These are phyloP conservation scores for Crithidia bombi DNA, from an alignment of 208 protist species.

Conservation along the genomic window DNA sequence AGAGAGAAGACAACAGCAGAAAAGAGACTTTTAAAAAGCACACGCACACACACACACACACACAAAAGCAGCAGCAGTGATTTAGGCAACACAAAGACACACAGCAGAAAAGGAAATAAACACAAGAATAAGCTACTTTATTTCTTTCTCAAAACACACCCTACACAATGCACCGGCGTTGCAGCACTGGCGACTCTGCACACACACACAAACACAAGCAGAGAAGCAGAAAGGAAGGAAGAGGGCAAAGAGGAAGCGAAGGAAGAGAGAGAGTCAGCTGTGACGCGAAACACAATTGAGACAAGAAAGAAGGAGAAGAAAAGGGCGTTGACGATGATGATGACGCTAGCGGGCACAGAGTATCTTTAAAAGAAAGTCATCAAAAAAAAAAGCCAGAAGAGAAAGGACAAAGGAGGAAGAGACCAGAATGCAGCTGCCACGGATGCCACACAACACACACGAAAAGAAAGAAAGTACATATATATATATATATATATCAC, in stretches of 20 bases:
- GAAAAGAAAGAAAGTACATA: background rate
- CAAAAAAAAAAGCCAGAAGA: background rate
- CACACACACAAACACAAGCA: constrained; percentile 1
- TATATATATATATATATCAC: too few relatives aligned
- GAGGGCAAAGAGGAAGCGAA: background rate
- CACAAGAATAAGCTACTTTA: background rate
- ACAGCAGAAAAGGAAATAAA: constrained; percentile 5
- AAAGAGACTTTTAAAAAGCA: too few relatives aligned
- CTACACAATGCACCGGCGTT: too few relatives aligned
- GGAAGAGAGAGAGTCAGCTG: constrained; percentile 4
- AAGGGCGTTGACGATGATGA: too few relatives aligned
- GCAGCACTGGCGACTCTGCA: too few relatives aligned
- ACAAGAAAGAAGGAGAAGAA: background rate
- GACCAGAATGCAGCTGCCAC: background rate
- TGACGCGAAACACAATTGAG: background rate
- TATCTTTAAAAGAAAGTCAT: background rate
- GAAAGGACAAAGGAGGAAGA: background rate
- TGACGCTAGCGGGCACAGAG: background rate
- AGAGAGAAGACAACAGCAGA: background rate
- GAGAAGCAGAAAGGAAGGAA: background rate
- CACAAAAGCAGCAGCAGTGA: too few relatives aligned
- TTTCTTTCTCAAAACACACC: too few relatives aligned
- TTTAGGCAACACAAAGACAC: constrained; percentile 16
- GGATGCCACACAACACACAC: background rate
- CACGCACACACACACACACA: too few relatives aligned